phyloP scores from a whole-genome alignment of 352 stramenopile species.

The Phytophthora tubulina region DNA sequence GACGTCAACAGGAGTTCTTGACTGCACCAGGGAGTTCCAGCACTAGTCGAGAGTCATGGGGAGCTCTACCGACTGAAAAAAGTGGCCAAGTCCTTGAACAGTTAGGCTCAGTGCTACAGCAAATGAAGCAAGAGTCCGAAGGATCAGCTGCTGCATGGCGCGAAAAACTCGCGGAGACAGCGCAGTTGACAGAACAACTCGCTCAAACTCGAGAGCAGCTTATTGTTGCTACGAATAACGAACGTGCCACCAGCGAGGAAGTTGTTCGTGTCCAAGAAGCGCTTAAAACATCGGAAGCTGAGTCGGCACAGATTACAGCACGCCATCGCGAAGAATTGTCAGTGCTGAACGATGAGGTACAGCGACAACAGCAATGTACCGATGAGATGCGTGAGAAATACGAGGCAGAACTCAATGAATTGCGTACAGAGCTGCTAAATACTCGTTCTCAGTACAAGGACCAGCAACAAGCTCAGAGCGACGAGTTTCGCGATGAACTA shows the following conservation, averaged over 20 bases:
- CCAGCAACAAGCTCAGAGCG: conserved; percentile 37
- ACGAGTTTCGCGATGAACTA: conserved; percentile 20
- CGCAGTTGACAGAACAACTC: conserved; percentile 56
- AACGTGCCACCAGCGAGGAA: conserved; percentile 46
- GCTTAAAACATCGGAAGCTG: conserved; percentile 43
- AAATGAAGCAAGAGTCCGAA: conserved; percentile 82
- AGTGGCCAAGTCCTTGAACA: conserved; percentile 76
- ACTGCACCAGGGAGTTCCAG: conserved; percentile 27
- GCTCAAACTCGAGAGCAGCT: conserved; percentile 51
- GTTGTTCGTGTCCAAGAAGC: conserved; percentile 48
- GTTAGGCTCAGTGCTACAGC: conserved; percentile 70
- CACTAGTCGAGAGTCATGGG: conserved; percentile 30
- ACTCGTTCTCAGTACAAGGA: conserved; percentile 29
- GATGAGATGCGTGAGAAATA: conserved; percentile 53
- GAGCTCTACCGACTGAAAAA: conserved; percentile 44
- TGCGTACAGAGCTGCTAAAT: conserved; percentile 44
- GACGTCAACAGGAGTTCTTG: conserved; percentile 32
- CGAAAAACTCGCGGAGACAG: conserved; percentile 67
- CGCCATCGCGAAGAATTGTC: conserved; percentile 61
- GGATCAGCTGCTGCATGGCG: conserved; percentile 66
- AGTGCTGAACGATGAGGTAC: conserved; percentile 73
- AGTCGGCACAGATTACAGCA: conserved; percentile 41
- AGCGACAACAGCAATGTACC: conserved; percentile 45
- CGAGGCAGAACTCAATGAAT: conserved; percentile 40
- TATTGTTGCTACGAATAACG: conserved; percentile 40